phyloP scores from a whole-genome alignment of 768 basidiomycete species.

The Mycena galopus region DNA sequence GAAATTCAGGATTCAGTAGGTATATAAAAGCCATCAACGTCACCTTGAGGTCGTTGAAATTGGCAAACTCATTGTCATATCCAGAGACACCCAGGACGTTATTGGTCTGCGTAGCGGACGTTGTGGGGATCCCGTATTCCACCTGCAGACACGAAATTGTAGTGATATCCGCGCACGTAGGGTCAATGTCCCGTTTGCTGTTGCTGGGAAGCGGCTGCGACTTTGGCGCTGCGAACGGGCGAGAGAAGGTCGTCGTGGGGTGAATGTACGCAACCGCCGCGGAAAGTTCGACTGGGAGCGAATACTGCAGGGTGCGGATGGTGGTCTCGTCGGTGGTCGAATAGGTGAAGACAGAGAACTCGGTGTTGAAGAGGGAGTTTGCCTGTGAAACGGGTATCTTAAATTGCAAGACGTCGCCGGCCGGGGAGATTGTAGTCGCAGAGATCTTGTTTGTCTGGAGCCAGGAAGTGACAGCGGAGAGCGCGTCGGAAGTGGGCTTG shows the following conservation, averaged over 20 bases:
- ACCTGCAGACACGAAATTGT: constrained; percentile 39
- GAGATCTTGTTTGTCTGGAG: constrained; percentile 10
- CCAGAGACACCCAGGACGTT: constrained; percentile 50
- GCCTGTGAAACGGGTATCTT: constrained; percentile 47
- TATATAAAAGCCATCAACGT: not conserved
- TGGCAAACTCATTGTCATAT: constrained; percentile 38
- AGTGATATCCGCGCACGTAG: constrained; percentile 23
- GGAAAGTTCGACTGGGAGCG: not conserved
- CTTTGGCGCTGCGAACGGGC: constrained; percentile 14
- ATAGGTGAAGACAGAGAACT: constrained; percentile 46
- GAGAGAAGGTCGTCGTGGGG: constrained; percentile 53
- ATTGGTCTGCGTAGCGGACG: constrained; percentile 39
- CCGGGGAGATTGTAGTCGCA: constrained; percentile 7
- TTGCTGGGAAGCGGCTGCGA: not conserved
- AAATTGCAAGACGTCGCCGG: constrained; percentile 49
- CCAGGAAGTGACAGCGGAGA: constrained; percentile 18
- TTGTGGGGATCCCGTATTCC: constrained; percentile 50
- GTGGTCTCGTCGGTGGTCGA: constrained; percentile 43
- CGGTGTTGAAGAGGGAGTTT: constrained; percentile 46
- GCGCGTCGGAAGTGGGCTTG: constrained; percentile 20
- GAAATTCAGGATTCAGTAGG: not conserved
- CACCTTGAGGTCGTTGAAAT: constrained; percentile 35
- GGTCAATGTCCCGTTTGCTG: constrained; percentile 22
- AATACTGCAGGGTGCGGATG: constrained; percentile 48
- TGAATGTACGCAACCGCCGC: not conserved